A percentile compares a stretch with the other conserved stretches of the same genome.
Conservation (phyloP, 495 filamentous ascomycete species). For the Aspergillus panamensis region DNA sequence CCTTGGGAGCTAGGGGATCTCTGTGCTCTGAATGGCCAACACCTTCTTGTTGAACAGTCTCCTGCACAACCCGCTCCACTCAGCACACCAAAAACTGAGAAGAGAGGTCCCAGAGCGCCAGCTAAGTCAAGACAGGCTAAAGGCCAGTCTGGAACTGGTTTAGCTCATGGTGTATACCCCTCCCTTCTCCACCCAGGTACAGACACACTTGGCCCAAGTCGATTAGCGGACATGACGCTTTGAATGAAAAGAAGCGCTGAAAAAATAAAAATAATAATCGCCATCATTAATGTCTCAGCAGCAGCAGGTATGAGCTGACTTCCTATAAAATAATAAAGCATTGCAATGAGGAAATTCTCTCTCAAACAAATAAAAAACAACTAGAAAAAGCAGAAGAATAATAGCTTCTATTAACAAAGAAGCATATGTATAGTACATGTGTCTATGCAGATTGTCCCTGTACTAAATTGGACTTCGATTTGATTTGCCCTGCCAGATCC, state of each 20-base stretch:
- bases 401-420: constrained; percentile 3
- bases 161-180: not conserved
- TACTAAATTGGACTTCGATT: constrained; percentile 2
- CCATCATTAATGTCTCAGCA: not conserved
- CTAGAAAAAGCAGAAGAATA: not conserved
- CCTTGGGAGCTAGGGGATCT: constrained; percentile 3
- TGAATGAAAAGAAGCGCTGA: not conserved
- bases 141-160: not conserved
- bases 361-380: constrained; percentile 1
- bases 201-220: not conserved
- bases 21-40: constrained; percentile 1
- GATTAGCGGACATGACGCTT: not conserved
- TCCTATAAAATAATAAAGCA: not conserved
- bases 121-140: not conserved
- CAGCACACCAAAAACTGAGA: constrained; percentile 11
- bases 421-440: constrained; percentile 13
- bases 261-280: not conserved
- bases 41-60: constrained; percentile 4
- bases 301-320: not conserved
- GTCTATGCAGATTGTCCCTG: constrained; percentile 12
- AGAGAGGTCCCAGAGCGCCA: not conserved
- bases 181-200: not conserved
- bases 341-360: not conserved
- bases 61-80: not conserved
- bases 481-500: not conserved